Conservation (phyloP, 345 rosid species). For the Acer saccharum region DNA sequence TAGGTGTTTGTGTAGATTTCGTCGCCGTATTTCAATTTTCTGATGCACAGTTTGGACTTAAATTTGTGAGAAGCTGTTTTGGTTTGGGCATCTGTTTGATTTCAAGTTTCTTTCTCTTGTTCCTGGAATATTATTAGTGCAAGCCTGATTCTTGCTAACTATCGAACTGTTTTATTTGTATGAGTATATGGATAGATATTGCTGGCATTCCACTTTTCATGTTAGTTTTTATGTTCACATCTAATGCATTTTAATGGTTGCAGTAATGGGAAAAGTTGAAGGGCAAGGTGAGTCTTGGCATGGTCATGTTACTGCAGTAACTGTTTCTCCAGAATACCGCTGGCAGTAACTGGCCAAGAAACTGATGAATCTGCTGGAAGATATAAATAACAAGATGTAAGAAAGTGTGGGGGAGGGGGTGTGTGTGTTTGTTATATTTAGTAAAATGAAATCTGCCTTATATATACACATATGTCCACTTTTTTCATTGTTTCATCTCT, state of each 20-base stretch:
- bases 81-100: not conserved
- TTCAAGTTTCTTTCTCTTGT: not conserved
- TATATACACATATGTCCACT: not conserved
- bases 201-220: not conserved
- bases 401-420: not conserved
- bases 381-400: slow-evolving; percentile 86
- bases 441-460: not conserved
- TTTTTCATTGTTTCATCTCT: not conserved
- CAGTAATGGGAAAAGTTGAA: slow-evolving; percentile 97
- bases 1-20: not conserved
- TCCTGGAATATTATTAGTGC: not conserved
- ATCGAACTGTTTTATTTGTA: not conserved
- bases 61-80: not conserved
- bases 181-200: not conserved
- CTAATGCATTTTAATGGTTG: slow-evolving; percentile 23
- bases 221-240: not conserved
- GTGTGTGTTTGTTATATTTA: not conserved
- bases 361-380: slow-evolving; percentile 86
- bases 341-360: slow-evolving; percentile 91
- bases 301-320: slow-evolving; percentile 96
- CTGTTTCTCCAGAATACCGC: slow-evolving; percentile 85
- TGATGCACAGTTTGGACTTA: not conserved
- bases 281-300: slow-evolving; percentile 99
- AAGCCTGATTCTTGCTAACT: slow-evolving; percentile 4
- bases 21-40: not conserved